Base-by-base conservation (phyloP, 2,329 filamentous ascomycete genomes). In the Lachnum nothofagi region DNA sequence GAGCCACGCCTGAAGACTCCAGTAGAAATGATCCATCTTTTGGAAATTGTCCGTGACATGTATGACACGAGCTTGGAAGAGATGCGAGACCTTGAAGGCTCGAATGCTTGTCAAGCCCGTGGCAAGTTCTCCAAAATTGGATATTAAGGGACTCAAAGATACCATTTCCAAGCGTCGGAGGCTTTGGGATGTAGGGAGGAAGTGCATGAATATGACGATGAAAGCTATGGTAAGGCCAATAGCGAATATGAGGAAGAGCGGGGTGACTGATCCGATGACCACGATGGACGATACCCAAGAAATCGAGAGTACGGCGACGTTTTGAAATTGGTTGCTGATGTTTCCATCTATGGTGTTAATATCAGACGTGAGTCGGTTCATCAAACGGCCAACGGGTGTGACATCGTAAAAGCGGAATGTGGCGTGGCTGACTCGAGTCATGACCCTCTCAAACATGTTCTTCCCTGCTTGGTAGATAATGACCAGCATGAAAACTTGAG, bases 21-120 rank as follows among this genome's bases (percentile, higher is more conserved):
- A 95, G 70, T 94, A 95, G 69, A 95, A 95, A 65, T 96, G 91
- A 61, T 96, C 91, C 78, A 95, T 93, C 64, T 89, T 89, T 65
- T 95, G 91, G 63, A 95, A 95, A 16, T 83, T 82, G 62, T 95
- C 90, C 0, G 90, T 89, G 0, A 90, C 89, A 2, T 77, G 72
- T 27, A 96, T 84, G 44, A 94, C 88, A 43, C 83, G 79, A 53
- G 83, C 78, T 62, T 94, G 88, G 62, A 95, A 95, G 44, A 86
- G 82, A 3, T 77, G 71, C 58, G 95, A 85, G 1, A 85, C 88
- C 42, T 78, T 81, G 64, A 94, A 91, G 0, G 91, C 89, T 37
- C 88, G 81, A 19, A 96, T 89, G 0, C 91, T 95, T 0, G 87
- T 89, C 7, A 96, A 71, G 0, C 91, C 91, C 52, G 94, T 86